Percentiles rank a stretch among this genome's conserved stretches.
Evolutionary conservation across 2,329 filamentous ascomycete genomes (phyloP).

Genomic region (Fusarium compactum): DNA sequence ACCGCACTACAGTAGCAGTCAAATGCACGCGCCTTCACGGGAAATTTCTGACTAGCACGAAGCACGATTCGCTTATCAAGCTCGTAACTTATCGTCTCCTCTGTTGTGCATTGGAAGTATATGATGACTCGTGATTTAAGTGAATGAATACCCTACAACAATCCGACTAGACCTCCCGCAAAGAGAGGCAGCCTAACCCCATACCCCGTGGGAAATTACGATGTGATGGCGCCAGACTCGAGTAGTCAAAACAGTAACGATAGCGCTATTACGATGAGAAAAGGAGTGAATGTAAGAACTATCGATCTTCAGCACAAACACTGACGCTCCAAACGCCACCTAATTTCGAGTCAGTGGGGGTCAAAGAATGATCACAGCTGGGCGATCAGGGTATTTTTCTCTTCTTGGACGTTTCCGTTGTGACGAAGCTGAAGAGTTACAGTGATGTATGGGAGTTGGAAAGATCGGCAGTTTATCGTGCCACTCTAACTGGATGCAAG

Average conservation of each 20-base stretch:
- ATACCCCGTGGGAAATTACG: slow-evolving; percentile 20
- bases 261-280: not conserved
- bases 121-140: slow-evolving; percentile 2
- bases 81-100: not conserved
- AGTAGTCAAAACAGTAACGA: slow-evolving; percentile 8
- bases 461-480: slow-evolving; percentile 21
- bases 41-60: too few species aligned
- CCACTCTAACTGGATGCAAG: not conserved
- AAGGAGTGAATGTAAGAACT: slow-evolving; percentile 10
- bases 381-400: slow-evolving; percentile 15
- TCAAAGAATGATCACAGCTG: slow-evolving; percentile 4
- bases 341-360: slow-evolving; percentile 34
- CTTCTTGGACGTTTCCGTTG: slow-evolving; percentile 7
- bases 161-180: not conserved
- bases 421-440: slow-evolving; percentile 9
- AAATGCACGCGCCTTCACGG: not conserved
- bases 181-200: slow-evolving; percentile 16
- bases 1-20: not conserved
- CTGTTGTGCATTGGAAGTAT: not conserved
- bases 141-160: slow-evolving; percentile 25
- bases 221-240: slow-evolving; percentile 22
- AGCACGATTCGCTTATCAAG: not conserved
- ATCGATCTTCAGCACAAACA: slow-evolving; percentile 25
- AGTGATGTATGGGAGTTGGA: slow-evolving; percentile 4
- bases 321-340: slow-evolving; percentile 35